phyloP scores from a whole-genome alignment of 169 alveolate genomes.

The Plasmodium gallinaceum region DNA sequence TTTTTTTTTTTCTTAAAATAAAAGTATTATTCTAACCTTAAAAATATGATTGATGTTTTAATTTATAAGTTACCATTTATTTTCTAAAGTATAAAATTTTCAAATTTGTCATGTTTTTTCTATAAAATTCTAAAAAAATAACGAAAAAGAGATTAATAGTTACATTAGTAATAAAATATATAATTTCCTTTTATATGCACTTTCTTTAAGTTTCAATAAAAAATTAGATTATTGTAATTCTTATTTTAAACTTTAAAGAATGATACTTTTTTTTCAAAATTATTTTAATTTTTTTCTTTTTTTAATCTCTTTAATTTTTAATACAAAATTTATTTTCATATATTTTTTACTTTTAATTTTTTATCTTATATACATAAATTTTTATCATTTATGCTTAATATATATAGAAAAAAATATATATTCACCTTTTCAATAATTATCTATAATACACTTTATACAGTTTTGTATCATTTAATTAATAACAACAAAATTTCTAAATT shows the following conservation, averaged over 20 bases:
- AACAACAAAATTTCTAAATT: slow-evolving; percentile 27
- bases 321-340: too few species aligned
- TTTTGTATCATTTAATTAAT: slow-evolving; percentile 3
- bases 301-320: not conserved
- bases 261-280: not conserved
- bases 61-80: slow-evolving; percentile 47
- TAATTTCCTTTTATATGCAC: slow-evolving; percentile 25
- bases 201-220: slow-evolving; percentile 12
- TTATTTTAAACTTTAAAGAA: slow-evolving; percentile 8
- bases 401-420: slow-evolving; percentile 3
- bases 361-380: not conserved
- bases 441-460: slow-evolving; percentile 12
- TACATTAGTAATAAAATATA: slow-evolving; percentile 3
- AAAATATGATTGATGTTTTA: slow-evolving; percentile 36
- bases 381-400: not conserved
- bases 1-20: not conserved
- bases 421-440: slow-evolving; percentile 22
- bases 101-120: slow-evolving; percentile 54
- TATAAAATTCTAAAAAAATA: slow-evolving; percentile 7
- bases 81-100: slow-evolving; percentile 15
- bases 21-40: slow-evolving; percentile 37
- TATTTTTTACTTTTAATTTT: too few species aligned
- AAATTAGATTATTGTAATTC: slow-evolving; percentile 6
- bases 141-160: slow-evolving; percentile 3
- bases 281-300: slow-evolving; percentile 12